A percentile compares a stretch with the other conserved stretches of the same genome.
These are phyloP conservation scores for Rosa hybrid DNA, from an alignment of 331 rosid species.

Conservation along the genomic window DNA sequence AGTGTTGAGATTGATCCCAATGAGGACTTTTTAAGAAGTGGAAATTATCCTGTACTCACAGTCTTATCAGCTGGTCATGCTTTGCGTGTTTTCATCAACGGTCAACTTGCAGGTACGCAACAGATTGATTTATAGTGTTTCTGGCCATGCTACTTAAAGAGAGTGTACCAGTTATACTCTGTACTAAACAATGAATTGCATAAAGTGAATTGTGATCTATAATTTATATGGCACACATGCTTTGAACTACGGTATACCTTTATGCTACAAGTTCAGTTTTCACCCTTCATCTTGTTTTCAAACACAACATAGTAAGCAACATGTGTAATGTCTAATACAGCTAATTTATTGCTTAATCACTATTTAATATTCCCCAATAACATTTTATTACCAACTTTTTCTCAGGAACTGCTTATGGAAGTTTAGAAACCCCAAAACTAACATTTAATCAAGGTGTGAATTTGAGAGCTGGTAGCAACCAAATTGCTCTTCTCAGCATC, in stretches of 20 bases:
- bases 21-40: conserved; percentile 69
- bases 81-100: conserved; percentile 79
- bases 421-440: conserved; percentile 78
- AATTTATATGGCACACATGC: background rate
- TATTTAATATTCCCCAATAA: background rate
- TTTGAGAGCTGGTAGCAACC: conserved; percentile 81
- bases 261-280: background rate
- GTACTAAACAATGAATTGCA: background rate
- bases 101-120: conserved; percentile 73
- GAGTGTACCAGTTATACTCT: background rate
- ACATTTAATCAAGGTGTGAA: conserved; percentile 70
- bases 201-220: background rate
- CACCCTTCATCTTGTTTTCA: conserved; percentile 24
- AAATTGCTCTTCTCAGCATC: conserved; percentile 86
- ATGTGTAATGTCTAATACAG: conserved; percentile 11
- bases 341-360: conserved; percentile 21
- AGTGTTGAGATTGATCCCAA: conserved; percentile 67
- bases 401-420: conserved; percentile 86
- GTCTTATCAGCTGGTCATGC: conserved; percentile 91
- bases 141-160: conserved; percentile 1
- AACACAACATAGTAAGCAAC: conserved; percentile 3
- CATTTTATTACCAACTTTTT: conserved; percentile 22
- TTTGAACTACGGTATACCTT: background rate
- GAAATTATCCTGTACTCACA: conserved; percentile 68
- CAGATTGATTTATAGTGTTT: background rate